Conservation (phyloP, 306 rosid genomes). For the Fagus crenata region DNA sequence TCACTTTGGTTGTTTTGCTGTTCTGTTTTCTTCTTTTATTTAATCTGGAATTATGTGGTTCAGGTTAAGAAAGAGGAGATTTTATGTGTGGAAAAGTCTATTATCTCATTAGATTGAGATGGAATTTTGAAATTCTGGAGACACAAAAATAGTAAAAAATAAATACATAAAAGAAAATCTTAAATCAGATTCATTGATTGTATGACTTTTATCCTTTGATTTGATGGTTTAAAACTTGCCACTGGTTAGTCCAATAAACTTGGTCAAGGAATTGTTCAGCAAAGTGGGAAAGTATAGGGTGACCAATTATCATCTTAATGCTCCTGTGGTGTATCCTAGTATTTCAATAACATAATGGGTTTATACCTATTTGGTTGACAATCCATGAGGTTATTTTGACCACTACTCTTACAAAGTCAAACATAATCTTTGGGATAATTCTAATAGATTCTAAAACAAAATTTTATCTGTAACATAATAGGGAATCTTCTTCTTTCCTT, state of each 20-base stretch:
- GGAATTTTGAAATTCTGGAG: neutral
- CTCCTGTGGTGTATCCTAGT: conserved; percentile 5
- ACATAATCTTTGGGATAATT: conserved; percentile 22
- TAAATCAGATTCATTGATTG: neutral
- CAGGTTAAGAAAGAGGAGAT: conserved; percentile 45
- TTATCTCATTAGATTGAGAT: neutral
- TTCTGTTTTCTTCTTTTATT: conserved; percentile 68
- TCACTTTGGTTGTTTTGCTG: conserved; percentile 57
- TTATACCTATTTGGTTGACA: conserved; percentile 57
- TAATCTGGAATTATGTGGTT: conserved; percentile 62
- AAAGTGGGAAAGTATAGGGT: conserved; percentile 29
- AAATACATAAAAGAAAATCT: neutral
- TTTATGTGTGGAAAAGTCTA: conserved; percentile 4
- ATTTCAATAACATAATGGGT: conserved; percentile 39
- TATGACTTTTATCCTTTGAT: neutral
- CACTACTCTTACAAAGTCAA: conserved; percentile 47
- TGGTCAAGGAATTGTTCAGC: conserved; percentile 35
- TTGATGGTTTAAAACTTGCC: conserved; percentile 19
- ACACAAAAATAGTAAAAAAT: neutral
- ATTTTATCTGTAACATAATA: neutral
- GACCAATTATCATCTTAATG: conserved; percentile 34
- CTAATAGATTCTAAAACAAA: conserved; percentile 11
- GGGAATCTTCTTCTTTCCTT: neutral
- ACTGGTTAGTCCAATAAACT: conserved; percentile 28
- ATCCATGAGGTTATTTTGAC: conserved; percentile 26